Percentiles rank a stretch among this genome's conserved stretches.
phyloP scores from a whole-genome alignment of 1,284 basidiomycete species.

The Chalciporus sp. region DNA sequence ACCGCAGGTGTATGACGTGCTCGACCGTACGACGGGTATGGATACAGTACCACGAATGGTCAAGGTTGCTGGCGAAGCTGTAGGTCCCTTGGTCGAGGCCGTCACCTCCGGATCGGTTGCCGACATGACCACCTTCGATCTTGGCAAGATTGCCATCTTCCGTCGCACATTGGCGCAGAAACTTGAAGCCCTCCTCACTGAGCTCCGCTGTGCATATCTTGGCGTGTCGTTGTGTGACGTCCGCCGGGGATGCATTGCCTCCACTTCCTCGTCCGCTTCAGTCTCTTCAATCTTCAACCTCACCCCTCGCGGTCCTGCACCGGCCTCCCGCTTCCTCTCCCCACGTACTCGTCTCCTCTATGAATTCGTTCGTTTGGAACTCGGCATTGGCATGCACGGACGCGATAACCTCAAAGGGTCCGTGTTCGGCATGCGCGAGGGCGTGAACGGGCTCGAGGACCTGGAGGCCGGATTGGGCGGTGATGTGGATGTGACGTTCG shows the following conservation, averaged over 20 bases:
- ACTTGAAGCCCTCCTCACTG: constrained; percentile 27
- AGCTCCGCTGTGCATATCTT: constrained; percentile 32
- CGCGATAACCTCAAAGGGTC: constrained; percentile 54
- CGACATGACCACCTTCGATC: constrained; percentile 36
- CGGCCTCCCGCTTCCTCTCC: constrained; percentile 63
- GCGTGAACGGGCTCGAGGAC: background rate
- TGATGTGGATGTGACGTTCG: constrained; percentile 54
- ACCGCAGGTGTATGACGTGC: constrained; percentile 45
- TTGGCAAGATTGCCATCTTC: constrained; percentile 28
- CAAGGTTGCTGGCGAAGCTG: constrained; percentile 63
- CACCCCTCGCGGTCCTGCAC: constrained; percentile 40
- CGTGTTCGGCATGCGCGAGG: constrained; percentile 33
- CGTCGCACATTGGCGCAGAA: constrained; percentile 23
- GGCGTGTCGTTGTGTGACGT: constrained; percentile 31
- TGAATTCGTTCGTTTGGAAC: constrained; percentile 64
- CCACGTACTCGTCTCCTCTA: constrained; percentile 65
- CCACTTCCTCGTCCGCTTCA: background rate
- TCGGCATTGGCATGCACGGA: constrained; percentile 77
- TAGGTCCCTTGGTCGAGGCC: constrained; percentile 61
- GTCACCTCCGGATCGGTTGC: constrained; percentile 34
- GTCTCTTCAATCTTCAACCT: constrained; percentile 18
- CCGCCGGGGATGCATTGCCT: constrained; percentile 13
- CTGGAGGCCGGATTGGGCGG: constrained; percentile 19
- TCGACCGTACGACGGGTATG: constrained; percentile 72
- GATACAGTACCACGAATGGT: constrained; percentile 67